Evolutionary conservation across 2,329 filamentous ascomycete species (phyloP).

Genomic region (Alternaria burnsii): DNA sequence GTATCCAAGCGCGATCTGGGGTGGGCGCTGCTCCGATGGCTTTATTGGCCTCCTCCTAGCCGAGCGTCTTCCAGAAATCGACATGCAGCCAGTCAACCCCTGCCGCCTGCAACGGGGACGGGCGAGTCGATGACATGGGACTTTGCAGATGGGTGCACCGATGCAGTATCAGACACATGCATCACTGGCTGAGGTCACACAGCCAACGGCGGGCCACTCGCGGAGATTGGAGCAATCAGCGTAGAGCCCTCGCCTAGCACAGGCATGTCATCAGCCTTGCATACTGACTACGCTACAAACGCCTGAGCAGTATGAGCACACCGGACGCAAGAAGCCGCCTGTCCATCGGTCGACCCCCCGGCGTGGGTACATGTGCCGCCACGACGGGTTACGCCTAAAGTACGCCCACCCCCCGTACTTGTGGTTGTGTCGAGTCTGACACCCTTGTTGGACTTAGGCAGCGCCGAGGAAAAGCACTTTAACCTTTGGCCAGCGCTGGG

Average conservation of each 20-base stretch:
- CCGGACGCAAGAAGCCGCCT: slow-evolving; percentile 28
- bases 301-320: slow-evolving; percentile 23
- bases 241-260: slow-evolving; percentile 6
- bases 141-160: slow-evolving; percentile 21
- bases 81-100: slow-evolving; percentile 28
- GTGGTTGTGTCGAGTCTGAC: slow-evolving; percentile 21
- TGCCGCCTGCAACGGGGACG: slow-evolving; percentile 34
- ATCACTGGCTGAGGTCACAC: slow-evolving; percentile 33
- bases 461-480: slow-evolving; percentile 37
- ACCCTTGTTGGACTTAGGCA: slow-evolving; percentile 32
- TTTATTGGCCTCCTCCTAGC: slow-evolving; percentile 34
- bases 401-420: slow-evolving; percentile 6
- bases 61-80: slow-evolving; percentile 49
- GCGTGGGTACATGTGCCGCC: slow-evolving; percentile 41
- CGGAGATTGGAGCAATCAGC: slow-evolving; percentile 48
- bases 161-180: slow-evolving; percentile 40
- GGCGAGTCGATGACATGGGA: slow-evolving; percentile 31
- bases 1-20: slow-evolving; percentile 46
- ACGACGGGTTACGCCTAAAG: slow-evolving; percentile 34
- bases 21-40: slow-evolving; percentile 27
- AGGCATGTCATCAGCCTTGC: slow-evolving; percentile 35
- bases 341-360: slow-evolving; percentile 25
- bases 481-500: slow-evolving; percentile 25
- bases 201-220: slow-evolving; percentile 41
- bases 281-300: slow-evolving; percentile 10